A percentile compares a stretch with the other conserved stretches of the same genome.
Conservation (phyloP, 1,284 basidiomycete genomes). For the Cutaneotrichosporon sp. region DNA sequence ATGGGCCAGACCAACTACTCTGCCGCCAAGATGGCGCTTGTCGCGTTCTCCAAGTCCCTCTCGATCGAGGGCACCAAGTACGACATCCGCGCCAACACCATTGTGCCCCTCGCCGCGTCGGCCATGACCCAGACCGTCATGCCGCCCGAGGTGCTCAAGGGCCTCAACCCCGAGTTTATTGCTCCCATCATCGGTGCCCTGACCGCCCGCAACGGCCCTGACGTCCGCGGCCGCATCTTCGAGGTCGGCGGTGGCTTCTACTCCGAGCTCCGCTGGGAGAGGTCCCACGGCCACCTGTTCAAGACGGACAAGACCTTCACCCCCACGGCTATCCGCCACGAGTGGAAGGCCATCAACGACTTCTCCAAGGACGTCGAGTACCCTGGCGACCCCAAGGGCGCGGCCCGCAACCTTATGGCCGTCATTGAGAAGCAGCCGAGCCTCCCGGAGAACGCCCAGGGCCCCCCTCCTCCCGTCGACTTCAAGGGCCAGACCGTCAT, state of each 20-base stretch:
- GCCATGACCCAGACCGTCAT: constrained; percentile 92
- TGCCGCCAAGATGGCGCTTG: constrained; percentile 65
- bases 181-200: constrained; percentile 79
- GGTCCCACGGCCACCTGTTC: constrained; percentile 78
- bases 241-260: constrained; percentile 93
- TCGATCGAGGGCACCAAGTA: constrained; percentile 89
- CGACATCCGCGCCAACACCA: constrained; percentile 78
- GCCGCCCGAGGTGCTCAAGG: constrained; percentile 93
- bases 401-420: constrained; percentile 61
- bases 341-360: constrained; percentile 76
- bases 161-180: constrained; percentile 88
- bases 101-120: constrained; percentile 90
- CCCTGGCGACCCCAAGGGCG: constrained; percentile 65
- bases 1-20: constrained; percentile 88
- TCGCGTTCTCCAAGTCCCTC: constrained; percentile 87
- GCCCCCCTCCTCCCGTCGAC: constrained; percentile 59
- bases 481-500: constrained; percentile 90
- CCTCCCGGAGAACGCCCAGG: constrained; percentile 16
- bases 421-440: constrained; percentile 10
- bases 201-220: constrained; percentile 55
- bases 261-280: constrained; percentile 90
- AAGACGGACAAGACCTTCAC: constrained; percentile 85
- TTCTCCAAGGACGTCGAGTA: constrained; percentile 56
- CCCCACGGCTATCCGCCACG: constrained; percentile 82
- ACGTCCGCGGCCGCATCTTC: constrained; percentile 81